Evolutionary conservation across 176 grass and related monocot genomes (phyloP), one percentile per base, ranked within the genome.

Genomic region (Phoenix roebelenii): DNA sequence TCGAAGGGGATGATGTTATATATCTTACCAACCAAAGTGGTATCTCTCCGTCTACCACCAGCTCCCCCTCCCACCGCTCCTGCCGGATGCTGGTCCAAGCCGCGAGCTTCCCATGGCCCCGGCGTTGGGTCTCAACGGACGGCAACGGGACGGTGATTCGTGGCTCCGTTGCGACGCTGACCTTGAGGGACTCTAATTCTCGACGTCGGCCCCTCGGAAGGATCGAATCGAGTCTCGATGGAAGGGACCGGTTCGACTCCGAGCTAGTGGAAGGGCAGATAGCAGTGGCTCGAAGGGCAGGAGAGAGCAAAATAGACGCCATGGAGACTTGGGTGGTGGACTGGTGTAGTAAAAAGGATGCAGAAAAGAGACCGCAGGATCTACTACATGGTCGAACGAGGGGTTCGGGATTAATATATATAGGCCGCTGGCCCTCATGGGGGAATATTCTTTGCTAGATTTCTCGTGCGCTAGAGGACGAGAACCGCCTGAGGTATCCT

Each of bases 11-110:
- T 23, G 20, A 66, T 57, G 18, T 16, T 7, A 22, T 54, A 53
- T 26, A 82, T 14, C 71, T 5, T 80, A 98, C 93, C 84, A 98
- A 84, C 93, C 93, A 98, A 19, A 74, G 70, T 17, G 93, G 93
- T 48, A 98, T 73, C 70, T 83, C 56, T 1, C 93, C 93, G 26
- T 98, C 70, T 24, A 92, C 59, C 23, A 52, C 60, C 35, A 98
- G 80, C 18, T 74, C 70, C 6, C 93, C 93, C 24, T 87, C 76
- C 93, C 93, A 98, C 73, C 81, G 82, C 81, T 98, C 93, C 75
- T 92, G 81, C 64, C 62, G 77, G 53, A 98, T 1, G 63, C 87
- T 98, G 65, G 59, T 92, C 93, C 93, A 98, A 30, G 88, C 93
- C 66, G 85, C 79, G 57, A 89, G 77, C 62, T 83, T 69, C 50